Evolutionary conservation across 2,329 filamentous ascomycete genomes (phyloP), one percentile per base, ranked within the genome.

Genomic region (Nigrospora sphaerica): DNA sequence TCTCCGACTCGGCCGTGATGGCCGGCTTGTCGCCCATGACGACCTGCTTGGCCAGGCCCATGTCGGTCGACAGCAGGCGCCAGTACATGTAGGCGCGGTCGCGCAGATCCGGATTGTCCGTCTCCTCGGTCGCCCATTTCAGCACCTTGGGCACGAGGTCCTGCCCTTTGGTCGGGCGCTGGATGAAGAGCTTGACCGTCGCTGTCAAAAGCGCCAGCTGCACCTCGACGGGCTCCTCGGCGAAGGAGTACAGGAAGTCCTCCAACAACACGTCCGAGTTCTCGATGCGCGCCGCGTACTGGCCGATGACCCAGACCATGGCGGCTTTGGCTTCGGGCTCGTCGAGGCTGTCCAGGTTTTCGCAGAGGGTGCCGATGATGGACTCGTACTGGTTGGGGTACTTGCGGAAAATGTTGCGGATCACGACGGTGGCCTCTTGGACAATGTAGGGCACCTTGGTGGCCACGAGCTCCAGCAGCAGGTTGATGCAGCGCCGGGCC

Each of bases 391-490:
- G 89, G 63, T 98, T 96, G 10, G 93, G 93, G 60, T 98, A 98
- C 70, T 97, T 97, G 56, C 93, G 85, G 78, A 98, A 98, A 60
- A 98, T 98, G 66, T 98, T 98, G 55, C 90, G 86, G 62, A 98
- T 98, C 23, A 98, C 93, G 6, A 98, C 93, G 0, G 93, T 98
- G 14, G 93, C 93, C 72, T 98, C 93, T 68, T 98, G 93, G 1
- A 98, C 93, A 55, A 98, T 98, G 62, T 98, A 98, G 0, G 91
- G 95, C 46, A 98, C 85, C 69, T 97, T 97, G n/a, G 93, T 97
- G 28, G 91, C 86, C 40, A 98, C 93, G 36, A 98, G 79, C 52
- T 96, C 90, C 17, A 98, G 77, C 1, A 98, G 75, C 6, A 95
- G 85, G 60, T 92, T 91, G 63, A 98, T 98, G 68, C 93, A 98